These are phyloP conservation scores for Cokeromyces recurvatus DNA, from an alignment of 371 early-diverging fungal species.

Conservation along the genomic window DNA sequence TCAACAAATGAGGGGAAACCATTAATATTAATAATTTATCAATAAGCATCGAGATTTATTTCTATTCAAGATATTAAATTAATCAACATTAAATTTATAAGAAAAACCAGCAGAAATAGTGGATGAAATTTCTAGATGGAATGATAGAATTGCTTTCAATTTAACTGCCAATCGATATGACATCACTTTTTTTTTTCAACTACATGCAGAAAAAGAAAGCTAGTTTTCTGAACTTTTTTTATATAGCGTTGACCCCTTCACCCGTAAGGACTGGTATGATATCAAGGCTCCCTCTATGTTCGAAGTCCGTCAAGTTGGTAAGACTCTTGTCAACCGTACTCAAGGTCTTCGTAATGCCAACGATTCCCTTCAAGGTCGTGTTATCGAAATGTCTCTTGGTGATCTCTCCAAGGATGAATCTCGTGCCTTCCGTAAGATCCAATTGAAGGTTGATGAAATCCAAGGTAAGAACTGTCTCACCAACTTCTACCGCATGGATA, in stretches of 20 bases:
- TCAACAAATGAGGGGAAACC: too few species aligned
- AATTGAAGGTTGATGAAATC: conserved; percentile 96
- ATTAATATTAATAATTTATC: too few species aligned
- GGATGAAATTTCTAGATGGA: too few species aligned
- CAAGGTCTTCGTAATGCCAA: conserved; percentile 94
- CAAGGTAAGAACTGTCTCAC: conserved; percentile 97
- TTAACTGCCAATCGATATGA: too few species aligned
- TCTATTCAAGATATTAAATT: too few species aligned
- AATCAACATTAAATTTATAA: too few species aligned
- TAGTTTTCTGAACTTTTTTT: too few species aligned
- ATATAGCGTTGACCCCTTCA: conserved; percentile 87
- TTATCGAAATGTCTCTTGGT: conserved; percentile 94
- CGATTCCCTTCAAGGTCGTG: conserved; percentile 93
- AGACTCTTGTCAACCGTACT: conserved; percentile 98
- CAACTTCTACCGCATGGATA: conserved; percentile 99
- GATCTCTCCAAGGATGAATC: conserved; percentile 96
- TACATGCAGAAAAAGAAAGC: too few species aligned
- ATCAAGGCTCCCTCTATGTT: conserved; percentile 98
- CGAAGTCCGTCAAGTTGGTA: conserved; percentile 88
- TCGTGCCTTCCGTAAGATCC: conserved; percentile 94
- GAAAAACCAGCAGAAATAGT: too few species aligned
- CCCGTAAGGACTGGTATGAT: conserved; percentile 99
- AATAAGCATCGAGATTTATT: too few species aligned
- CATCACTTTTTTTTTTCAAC: too few species aligned
- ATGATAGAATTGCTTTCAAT: too few species aligned